Percentiles rank a stretch among this genome's conserved stretches.
Conservation (phyloP, 768 basidiomycete species). For the Leccinum arenicola region DNA sequence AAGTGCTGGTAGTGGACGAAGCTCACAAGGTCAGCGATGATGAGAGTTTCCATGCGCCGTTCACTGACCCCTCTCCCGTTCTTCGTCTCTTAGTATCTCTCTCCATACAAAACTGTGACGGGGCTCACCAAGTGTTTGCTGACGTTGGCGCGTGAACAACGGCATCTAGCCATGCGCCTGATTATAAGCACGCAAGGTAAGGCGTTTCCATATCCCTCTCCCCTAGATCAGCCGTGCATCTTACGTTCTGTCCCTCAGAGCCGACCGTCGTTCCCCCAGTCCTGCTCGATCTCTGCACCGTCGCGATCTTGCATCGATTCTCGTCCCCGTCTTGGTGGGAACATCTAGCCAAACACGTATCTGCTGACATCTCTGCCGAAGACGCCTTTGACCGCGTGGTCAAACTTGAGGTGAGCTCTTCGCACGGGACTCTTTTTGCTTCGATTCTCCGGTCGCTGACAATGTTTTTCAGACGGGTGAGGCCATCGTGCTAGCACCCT, state of each 20-base stretch:
- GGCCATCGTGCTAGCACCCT: constrained; percentile 66
- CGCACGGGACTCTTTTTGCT: not conserved
- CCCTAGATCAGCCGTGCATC: not conserved
- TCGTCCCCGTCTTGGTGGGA: constrained; percentile 78
- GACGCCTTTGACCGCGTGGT: constrained; percentile 70
- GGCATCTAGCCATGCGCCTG: constrained; percentile 69
- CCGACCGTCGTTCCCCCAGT: constrained; percentile 71
- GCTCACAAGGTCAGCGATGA: constrained; percentile 59
- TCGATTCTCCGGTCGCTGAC: not conserved
- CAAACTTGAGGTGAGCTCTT: constrained; percentile 49
- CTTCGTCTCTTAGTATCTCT: constrained; percentile 51
- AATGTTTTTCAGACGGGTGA: constrained; percentile 55
- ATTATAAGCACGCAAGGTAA: constrained; percentile 74
- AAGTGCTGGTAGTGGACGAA: constrained; percentile 71
- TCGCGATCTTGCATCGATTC: constrained; percentile 69
- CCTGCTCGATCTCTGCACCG: constrained; percentile 62
- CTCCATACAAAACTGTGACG: constrained; percentile 39
- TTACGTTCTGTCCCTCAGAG: constrained; percentile 37
- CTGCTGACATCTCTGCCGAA: constrained; percentile 53
- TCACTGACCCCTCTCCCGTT: not conserved
- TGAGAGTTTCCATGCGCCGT: not conserved
- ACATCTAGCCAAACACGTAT: constrained; percentile 64
- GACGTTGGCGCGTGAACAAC: constrained; percentile 62
- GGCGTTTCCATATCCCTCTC: not conserved
- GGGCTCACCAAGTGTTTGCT: constrained; percentile 59